These are phyloP conservation scores for Ogataea nakhonphanomensis DNA, from an alignment of 805 yeast species.

Conservation along the genomic window DNA sequence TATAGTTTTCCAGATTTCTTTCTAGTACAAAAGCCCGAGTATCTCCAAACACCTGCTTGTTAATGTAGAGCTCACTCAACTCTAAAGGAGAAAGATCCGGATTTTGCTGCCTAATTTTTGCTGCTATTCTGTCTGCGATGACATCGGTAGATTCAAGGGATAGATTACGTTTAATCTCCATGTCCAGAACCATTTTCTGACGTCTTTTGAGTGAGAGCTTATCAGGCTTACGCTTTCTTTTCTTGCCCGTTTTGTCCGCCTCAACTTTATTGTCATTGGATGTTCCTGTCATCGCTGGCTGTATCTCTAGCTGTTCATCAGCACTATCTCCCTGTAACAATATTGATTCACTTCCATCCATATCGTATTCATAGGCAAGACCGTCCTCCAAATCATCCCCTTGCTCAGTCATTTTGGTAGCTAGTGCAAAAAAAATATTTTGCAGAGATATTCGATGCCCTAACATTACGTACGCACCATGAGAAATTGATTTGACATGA, in stretches of 20 bases:
- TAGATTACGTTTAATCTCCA: slow-evolving; percentile 51
- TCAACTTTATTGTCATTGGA: slow-evolving; percentile 4
- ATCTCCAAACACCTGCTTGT: slow-evolving; percentile 54
- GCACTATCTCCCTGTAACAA: slow-evolving; percentile 7
- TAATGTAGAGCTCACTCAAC: slow-evolving; percentile 57
- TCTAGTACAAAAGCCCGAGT: slow-evolving; percentile 54
- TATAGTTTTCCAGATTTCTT: slow-evolving; percentile 54
- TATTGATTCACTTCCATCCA: not conserved
- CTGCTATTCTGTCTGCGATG: slow-evolving; percentile 66
- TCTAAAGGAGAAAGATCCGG: slow-evolving; percentile 74
- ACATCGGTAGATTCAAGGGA: slow-evolving; percentile 54
- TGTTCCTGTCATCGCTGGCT: not conserved
- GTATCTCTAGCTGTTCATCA: slow-evolving; percentile 12
- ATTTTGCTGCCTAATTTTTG: slow-evolving; percentile 54
- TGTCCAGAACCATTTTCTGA: slow-evolving; percentile 63
- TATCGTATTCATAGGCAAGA: slow-evolving; percentile 41
- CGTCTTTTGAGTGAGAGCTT: slow-evolving; percentile 63
- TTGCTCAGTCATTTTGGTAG: slow-evolving; percentile 5
- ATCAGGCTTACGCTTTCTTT: slow-evolving; percentile 31
- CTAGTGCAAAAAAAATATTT: not conserved
- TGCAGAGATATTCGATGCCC: not conserved
- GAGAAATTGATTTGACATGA: slow-evolving; percentile 3
- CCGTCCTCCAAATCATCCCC: slow-evolving; percentile 43
- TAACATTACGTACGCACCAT: too few relatives aligned
- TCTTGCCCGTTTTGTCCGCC: slow-evolving; percentile 21